Evolutionary conservation across 371 early-diverging fungal species (phyloP).

Genomic region (Apophysomyces trapeziformis): DNA sequence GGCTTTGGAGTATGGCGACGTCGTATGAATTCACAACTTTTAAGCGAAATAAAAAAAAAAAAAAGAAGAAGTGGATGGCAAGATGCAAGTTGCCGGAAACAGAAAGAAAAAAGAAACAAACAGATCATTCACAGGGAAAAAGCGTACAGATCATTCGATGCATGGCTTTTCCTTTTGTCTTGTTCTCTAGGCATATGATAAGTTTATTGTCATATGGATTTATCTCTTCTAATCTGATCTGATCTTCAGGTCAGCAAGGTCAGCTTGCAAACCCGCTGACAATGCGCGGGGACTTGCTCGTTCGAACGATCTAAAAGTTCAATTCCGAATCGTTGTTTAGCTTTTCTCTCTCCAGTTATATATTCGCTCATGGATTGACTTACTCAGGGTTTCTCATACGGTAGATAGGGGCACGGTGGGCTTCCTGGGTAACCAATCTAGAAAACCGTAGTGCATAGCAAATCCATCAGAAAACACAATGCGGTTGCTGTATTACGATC

Average conservation of each 20-base stretch:
- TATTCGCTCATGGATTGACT: slow-evolving; percentile 12
- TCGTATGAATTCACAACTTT: slow-evolving; percentile 10
- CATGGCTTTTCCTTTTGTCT: background rate
- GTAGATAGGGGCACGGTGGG: slow-evolving; percentile 49
- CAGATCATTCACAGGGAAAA: no score
- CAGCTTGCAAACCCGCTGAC: slow-evolving; percentile 39
- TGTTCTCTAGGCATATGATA: slow-evolving; percentile 1
- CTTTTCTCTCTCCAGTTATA: background rate
- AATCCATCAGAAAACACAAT: background rate
- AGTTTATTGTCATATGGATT: slow-evolving; percentile 3
- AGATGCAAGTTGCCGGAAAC: background rate
- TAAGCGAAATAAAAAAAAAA: background rate
- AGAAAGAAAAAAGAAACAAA: no score
- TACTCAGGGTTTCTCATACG: slow-evolving; percentile 59
- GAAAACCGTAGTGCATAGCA: background rate
- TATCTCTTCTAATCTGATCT: slow-evolving; percentile 38
- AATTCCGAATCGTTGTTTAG: background rate
- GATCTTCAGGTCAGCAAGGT: slow-evolving; percentile 50
- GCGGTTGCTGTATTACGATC: background rate
- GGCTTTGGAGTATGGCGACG: slow-evolving; percentile 59
- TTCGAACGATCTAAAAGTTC: slow-evolving; percentile 40
- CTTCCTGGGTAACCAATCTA: slow-evolving; percentile 51
- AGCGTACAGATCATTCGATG: no score
- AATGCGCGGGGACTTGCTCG: slow-evolving; percentile 48
- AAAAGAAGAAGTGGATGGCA: background rate